A percentile compares a stretch with the other conserved stretches of the same genome.
Evolutionary conservation across 2,329 filamentous ascomycete species (phyloP).

Genomic region (Cyphellophora attinorum): DNA sequence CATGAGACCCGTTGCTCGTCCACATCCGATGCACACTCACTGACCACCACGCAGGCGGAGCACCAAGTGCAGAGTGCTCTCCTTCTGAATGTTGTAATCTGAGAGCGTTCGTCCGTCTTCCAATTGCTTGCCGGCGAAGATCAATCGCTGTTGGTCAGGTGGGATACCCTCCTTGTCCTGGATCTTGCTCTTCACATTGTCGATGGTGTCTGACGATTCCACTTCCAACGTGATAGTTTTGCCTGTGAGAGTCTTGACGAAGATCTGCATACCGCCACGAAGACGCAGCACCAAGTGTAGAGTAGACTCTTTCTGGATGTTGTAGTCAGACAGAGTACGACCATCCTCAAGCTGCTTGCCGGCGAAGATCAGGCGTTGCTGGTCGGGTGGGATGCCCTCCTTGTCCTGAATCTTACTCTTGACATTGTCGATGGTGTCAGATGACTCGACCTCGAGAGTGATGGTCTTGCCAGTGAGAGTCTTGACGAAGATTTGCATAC

Average conservation of each 20-base stretch:
- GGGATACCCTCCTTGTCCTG: constrained; percentile 75
- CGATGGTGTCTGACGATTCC: constrained; percentile 80
- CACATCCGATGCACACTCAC: no score
- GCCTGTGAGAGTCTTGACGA: constrained; percentile 54
- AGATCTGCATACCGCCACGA: constrained; percentile 64
- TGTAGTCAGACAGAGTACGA: constrained; percentile 82
- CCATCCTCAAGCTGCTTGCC: constrained; percentile 96
- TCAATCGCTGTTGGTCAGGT: constrained; percentile 86
- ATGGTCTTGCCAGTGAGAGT: constrained; percentile 55
- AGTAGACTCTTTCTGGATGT: constrained; percentile 88
- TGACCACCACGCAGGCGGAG: constrained; percentile 74
- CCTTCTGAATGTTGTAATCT: constrained; percentile 97
- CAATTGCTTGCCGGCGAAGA: constrained; percentile 88
- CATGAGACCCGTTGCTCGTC: no score
- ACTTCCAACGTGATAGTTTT: constrained; percentile 94
- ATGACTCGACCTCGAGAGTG: constrained; percentile 58
- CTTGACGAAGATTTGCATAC: constrained; percentile 42
- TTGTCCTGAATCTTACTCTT: constrained; percentile 98
- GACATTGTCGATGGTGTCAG: constrained; percentile 90
- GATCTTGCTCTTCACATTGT: constrained; percentile 92
- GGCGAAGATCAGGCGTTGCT: constrained; percentile 92
- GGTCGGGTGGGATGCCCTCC: constrained; percentile 91
- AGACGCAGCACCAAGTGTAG: constrained; percentile 80
- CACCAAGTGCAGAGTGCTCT: constrained; percentile 71
- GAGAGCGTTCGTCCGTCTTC: constrained; percentile 84